Percentiles rank a stretch among this genome's conserved stretches.
phyloP scores from a whole-genome alignment of 768 basidiomycete genomes.

The Tylopilus plumbeoviolaceoides region DNA sequence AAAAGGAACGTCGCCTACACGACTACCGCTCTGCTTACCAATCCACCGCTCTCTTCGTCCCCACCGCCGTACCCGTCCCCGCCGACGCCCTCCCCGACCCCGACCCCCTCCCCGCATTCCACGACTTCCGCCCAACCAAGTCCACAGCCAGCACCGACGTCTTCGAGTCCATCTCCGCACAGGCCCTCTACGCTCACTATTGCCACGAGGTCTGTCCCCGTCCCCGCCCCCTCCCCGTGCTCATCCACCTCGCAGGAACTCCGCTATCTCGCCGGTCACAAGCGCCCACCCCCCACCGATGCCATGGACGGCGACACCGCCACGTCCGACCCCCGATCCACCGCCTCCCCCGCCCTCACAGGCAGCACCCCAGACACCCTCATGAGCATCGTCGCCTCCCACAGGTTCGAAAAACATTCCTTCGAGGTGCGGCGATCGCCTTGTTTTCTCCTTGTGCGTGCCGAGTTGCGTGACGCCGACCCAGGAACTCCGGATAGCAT shows the following conservation, averaged over 20 bases:
- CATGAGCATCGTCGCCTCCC: slow-evolving; percentile 35
- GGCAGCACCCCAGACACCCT: slow-evolving; percentile 29
- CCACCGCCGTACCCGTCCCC: slow-evolving; percentile 27
- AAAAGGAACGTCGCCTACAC: slow-evolving; percentile 50
- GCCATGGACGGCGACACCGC: slow-evolving; percentile 3
- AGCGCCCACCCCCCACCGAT: slow-evolving; percentile 6
- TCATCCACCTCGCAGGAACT: slow-evolving; percentile 38
- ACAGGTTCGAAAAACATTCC: slow-evolving; percentile 40
- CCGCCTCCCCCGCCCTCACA: not conserved
- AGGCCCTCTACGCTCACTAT: slow-evolving; percentile 34
- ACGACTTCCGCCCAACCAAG: slow-evolving; percentile 28
- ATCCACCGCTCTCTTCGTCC: slow-evolving; percentile 48
- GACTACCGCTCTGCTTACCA: slow-evolving; percentile 52
- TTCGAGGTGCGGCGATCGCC: slow-evolving; percentile 40
- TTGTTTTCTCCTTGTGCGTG: not conserved
- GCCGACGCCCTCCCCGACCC: not conserved
- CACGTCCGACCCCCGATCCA: no score
- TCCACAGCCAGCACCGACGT: slow-evolving; percentile 15
- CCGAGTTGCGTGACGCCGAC: not conserved
- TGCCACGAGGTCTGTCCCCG: slow-evolving; percentile 39
- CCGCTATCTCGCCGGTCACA: slow-evolving; percentile 31
- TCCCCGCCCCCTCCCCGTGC: not conserved
- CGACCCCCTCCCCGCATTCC: slow-evolving; percentile 15
- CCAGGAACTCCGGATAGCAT: slow-evolving; percentile 52
- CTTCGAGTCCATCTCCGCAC: slow-evolving; percentile 38